Evolutionary conservation across 306 rosid species (phyloP).

Genomic region (Macrotyloma uniflorum): DNA sequence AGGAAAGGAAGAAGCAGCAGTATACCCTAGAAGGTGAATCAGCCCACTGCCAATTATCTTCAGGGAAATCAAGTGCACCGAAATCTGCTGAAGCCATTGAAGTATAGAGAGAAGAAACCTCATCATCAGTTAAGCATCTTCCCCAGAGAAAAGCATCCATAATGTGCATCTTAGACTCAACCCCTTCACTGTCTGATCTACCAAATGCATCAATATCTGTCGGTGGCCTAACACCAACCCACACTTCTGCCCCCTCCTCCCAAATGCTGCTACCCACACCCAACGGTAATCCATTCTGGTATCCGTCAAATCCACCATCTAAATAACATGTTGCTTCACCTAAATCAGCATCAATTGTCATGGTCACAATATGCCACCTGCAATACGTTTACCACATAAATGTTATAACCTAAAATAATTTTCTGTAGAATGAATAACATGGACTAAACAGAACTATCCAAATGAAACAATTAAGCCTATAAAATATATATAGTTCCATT

Average conservation of each 20-base stretch:
- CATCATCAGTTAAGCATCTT: conserved; percentile 96
- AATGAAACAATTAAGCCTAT: not conserved
- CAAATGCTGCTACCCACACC: conserved; percentile 75
- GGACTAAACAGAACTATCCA: conserved; percentile 22
- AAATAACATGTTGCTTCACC: conserved; percentile 96
- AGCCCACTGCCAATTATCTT: conserved; percentile 96
- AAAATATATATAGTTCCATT: not conserved
- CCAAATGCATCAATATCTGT: conserved; percentile 96
- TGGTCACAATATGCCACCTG: conserved; percentile 99
- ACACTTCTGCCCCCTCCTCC: conserved; percentile 92
- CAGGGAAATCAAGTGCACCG: conserved; percentile 70
- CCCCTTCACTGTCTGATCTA: conserved; percentile 99
- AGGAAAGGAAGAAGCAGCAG: not conserved
- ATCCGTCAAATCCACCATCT: conserved; percentile 97
- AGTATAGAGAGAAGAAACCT: conserved; percentile 80
- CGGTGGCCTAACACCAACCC: conserved; percentile 98
- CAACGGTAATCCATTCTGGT: conserved; percentile 88
- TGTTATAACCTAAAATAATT: conserved; percentile 3
- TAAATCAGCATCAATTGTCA: conserved; percentile 92
- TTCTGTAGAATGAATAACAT: not conserved
- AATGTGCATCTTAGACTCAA: conserved; percentile 97
- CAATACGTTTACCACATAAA: conserved; percentile 41
- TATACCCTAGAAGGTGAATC: conserved; percentile 95
- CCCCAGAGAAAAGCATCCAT: conserved; percentile 99
- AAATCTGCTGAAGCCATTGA: conserved; percentile 83